Evolutionary conservation across 2,329 filamentous ascomycete species (phyloP).

Genomic region (Botrytis squamosa): DNA sequence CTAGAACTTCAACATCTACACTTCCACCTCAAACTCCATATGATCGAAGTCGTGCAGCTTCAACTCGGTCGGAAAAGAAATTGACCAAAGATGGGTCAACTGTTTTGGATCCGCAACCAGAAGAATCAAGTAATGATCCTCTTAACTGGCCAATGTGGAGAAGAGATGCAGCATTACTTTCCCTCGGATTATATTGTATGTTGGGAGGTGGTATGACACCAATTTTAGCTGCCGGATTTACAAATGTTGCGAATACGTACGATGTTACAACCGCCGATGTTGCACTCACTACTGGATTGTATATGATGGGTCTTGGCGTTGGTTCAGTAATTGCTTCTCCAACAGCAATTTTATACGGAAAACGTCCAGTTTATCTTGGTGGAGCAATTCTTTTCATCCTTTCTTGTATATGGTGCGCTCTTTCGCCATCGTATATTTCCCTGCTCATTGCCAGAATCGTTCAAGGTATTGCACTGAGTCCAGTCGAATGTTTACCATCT

Average conservation of each 20-base stretch:
- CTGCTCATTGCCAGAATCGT: conserved; percentile 80
- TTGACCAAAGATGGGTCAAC: conserved; percentile 78
- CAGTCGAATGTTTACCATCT: conserved; percentile 88
- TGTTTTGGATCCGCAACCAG: conserved; percentile 87
- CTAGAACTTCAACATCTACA: conserved; percentile 58
- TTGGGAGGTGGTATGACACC: conserved; percentile 91
- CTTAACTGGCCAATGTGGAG: conserved; percentile 87
- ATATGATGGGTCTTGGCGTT: conserved; percentile 89
- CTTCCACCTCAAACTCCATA: conserved; percentile 28
- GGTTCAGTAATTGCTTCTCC: conserved; percentile 83
- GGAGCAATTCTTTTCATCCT: conserved; percentile 75
- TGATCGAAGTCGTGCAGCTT: conserved; percentile 22
- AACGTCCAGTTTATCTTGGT: conserved; percentile 83
- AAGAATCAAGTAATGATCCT: conserved; percentile 86
- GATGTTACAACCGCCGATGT: conserved; percentile 68
- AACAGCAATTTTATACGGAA: conserved; percentile 87
- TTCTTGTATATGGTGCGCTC: conserved; percentile 79
- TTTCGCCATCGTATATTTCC: conserved; percentile 77
- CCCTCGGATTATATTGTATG: conserved; percentile 89
- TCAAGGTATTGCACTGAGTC: conserved; percentile 83
- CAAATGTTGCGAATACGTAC: conserved; percentile 68
- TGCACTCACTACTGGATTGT: conserved; percentile 84
- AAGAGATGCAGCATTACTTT: conserved; percentile 75
- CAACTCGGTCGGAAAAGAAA: conserved; percentile 56
- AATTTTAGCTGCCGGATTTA: conserved; percentile 85